phyloP scores from a whole-genome alignment of 2,329 filamentous ascomycete genomes.

The Trichophyton benhamiae region DNA sequence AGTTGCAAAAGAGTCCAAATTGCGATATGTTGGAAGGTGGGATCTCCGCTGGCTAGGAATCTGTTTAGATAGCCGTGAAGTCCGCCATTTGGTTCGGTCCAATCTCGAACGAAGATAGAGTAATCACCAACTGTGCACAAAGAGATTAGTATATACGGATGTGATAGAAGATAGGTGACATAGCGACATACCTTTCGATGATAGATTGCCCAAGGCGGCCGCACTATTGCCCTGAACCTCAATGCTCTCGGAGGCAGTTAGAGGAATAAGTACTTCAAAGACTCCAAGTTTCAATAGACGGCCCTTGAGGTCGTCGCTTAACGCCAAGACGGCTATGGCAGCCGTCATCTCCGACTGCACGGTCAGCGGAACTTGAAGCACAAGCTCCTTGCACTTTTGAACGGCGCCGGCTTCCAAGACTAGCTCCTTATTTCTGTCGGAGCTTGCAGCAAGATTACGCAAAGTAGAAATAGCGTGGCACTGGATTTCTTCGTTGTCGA shows the following conservation, averaged over 20 bases:
- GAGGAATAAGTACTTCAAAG: slow-evolving; percentile 87
- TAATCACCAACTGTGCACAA: slow-evolving; percentile 70
- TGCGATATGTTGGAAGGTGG: slow-evolving; percentile 97
- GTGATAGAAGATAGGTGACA: slow-evolving; percentile 5
- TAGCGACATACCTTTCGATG: slow-evolving; percentile 70
- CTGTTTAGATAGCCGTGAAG: slow-evolving; percentile 91
- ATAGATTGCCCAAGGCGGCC: slow-evolving; percentile 86
- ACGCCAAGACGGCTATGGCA: slow-evolving; percentile 88
- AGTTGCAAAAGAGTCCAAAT: slow-evolving; percentile 96
- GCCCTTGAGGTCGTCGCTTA: slow-evolving; percentile 90
- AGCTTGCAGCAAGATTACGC: slow-evolving; percentile 88
- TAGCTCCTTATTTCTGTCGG: slow-evolving; percentile 94
- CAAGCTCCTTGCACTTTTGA: slow-evolving; percentile 95
- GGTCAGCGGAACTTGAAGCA: slow-evolving; percentile 80
- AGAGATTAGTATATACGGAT: neutral
- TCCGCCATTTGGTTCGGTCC: slow-evolving; percentile 81
- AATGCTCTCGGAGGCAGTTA: slow-evolving; percentile 90
- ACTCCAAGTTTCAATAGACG: slow-evolving; percentile 84
- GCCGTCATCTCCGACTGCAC: slow-evolving; percentile 99
- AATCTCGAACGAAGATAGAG: slow-evolving; percentile 87
- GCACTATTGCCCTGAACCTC: slow-evolving; percentile 98
- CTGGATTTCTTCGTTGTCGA: slow-evolving; percentile 97
- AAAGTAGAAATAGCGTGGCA: slow-evolving; percentile 97
- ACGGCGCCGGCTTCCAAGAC: slow-evolving; percentile 93
- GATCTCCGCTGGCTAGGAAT: slow-evolving; percentile 86